Percentiles rank a stretch among this genome's conserved stretches.
Evolutionary conservation across 164 flowering plant genomes (phyloP).

Genomic region (Stephania cephalantha): DNA sequence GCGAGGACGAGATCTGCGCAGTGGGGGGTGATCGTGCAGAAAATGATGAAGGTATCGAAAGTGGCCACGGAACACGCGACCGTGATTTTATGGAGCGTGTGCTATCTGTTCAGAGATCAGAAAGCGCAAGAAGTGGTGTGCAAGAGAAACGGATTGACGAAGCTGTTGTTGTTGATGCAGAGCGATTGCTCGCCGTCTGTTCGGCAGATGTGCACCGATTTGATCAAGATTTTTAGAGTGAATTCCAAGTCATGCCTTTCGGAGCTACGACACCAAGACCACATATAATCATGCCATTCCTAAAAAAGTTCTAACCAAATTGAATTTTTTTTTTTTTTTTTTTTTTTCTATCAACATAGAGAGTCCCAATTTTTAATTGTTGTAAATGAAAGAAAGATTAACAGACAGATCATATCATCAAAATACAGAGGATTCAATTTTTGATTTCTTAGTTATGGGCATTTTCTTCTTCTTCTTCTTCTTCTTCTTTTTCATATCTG

Average conservation of each 20-base stretch:
- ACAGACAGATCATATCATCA: too few species aligned
- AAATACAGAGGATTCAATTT: not conserved
- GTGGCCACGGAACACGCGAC: slow-evolving; percentile 72
- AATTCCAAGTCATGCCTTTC: slow-evolving; percentile 50
- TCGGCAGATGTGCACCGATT: slow-evolving; percentile 60
- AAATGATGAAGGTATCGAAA: slow-evolving; percentile 57
- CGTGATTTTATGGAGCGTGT: slow-evolving; percentile 72
- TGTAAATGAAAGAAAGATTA: not conserved
- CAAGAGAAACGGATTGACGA: slow-evolving; percentile 63
- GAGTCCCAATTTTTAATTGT: not conserved
- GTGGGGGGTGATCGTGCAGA: slow-evolving; percentile 40
- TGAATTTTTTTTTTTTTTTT: too few species aligned
- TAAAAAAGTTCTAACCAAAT: slow-evolving; percentile 9
- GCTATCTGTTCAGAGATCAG: slow-evolving; percentile 48
- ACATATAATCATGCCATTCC: slow-evolving; percentile 91
- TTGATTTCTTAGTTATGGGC: not conserved
- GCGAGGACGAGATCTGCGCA: slow-evolving; percentile 38
- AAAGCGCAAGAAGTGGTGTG: slow-evolving; percentile 53
- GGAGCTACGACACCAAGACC: slow-evolving; percentile 64
- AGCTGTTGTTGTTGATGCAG: slow-evolving; percentile 79
- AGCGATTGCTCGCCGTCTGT: slow-evolving; percentile 67
- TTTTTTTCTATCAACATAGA: not conserved
- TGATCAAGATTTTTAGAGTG: slow-evolving; percentile 61
- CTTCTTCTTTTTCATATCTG: too few species aligned
- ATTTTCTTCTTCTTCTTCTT: not conserved